A percentile compares a stretch with the other conserved stretches of the same genome.
Evolutionary conservation across 495 filamentous ascomycete species (phyloP).

Genomic region (Neurospora sp.): DNA sequence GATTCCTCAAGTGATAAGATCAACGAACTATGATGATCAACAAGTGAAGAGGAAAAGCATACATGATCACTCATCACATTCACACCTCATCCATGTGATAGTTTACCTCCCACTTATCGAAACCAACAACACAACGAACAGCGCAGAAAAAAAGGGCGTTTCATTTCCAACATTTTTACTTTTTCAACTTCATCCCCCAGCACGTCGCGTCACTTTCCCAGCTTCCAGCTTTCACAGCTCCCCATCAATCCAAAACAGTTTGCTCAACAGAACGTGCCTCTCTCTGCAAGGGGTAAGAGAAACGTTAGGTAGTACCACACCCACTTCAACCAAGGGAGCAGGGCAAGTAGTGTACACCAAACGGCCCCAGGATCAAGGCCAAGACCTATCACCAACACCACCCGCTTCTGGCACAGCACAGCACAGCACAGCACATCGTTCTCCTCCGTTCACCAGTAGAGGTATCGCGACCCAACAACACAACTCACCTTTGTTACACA

Average conservation of each 20-base stretch:
- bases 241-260: not conserved
- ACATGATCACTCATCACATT: not conserved
- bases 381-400: not conserved
- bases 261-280: not conserved
- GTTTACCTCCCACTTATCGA: not conserved
- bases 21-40: not conserved
- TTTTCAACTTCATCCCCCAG: not conserved
- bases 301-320: not conserved
- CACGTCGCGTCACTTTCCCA: not conserved
- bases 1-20: not conserved
- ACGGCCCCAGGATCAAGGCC: not conserved
- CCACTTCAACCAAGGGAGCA: not conserved
- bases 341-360: not conserved
- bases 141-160: not conserved
- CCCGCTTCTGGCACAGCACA: not conserved
- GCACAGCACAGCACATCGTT: not conserved
- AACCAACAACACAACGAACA: not conserved
- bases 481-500: not conserved
- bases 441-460: not conserved
- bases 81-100: not conserved
- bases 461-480: not conserved
- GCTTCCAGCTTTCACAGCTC: not conserved
- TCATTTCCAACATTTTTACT: not conserved
- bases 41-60: not conserved
- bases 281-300: not conserved